phyloP scores from a whole-genome alignment of 129 eudicot genomes.

The Flaveria sonorensis region DNA sequence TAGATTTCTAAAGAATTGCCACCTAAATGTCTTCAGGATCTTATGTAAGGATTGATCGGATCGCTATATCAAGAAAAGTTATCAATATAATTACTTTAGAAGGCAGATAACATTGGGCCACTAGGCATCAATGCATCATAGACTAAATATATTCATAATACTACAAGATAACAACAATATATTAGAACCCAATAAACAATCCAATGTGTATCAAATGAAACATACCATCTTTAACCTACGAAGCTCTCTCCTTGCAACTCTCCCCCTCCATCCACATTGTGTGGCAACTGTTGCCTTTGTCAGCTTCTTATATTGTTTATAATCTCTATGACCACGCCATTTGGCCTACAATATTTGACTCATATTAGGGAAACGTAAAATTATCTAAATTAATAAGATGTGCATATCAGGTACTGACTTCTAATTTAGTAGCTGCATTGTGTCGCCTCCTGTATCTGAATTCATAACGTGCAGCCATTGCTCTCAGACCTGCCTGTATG shows the following conservation, averaged over 20 bases:
- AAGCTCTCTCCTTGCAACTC: conserved; percentile 79
- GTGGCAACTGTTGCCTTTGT: conserved; percentile 62
- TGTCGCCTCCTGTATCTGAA: conserved; percentile 52
- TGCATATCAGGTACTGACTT: conserved; percentile 47
- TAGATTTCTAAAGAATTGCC: conserved; percentile 8
- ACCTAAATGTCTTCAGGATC: conserved; percentile 12
- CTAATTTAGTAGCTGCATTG: conserved; percentile 68
- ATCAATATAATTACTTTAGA: background rate
- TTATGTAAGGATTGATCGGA: background rate
- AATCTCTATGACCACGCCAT: conserved; percentile 80
- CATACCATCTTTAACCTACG: conserved; percentile 85
- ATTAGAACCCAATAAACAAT: conserved; percentile 3
- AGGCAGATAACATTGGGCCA: conserved; percentile 4
- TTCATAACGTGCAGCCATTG: conserved; percentile 65
- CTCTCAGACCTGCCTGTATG: conserved; percentile 74
- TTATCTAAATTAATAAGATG: conserved; percentile 7
- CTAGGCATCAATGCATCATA: conserved; percentile 18
- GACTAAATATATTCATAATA: background rate
- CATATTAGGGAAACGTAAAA: conserved; percentile 25
- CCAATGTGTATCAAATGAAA: background rate
- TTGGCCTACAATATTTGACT: conserved; percentile 59
- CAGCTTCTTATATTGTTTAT: conserved; percentile 61
- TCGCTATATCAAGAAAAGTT: background rate
- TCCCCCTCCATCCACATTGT: conserved; percentile 95
- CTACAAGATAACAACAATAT: conserved; percentile 9